Conservation (phyloP, 1,284 basidiomycete species). For the Anthracocystis setariae region DNA sequence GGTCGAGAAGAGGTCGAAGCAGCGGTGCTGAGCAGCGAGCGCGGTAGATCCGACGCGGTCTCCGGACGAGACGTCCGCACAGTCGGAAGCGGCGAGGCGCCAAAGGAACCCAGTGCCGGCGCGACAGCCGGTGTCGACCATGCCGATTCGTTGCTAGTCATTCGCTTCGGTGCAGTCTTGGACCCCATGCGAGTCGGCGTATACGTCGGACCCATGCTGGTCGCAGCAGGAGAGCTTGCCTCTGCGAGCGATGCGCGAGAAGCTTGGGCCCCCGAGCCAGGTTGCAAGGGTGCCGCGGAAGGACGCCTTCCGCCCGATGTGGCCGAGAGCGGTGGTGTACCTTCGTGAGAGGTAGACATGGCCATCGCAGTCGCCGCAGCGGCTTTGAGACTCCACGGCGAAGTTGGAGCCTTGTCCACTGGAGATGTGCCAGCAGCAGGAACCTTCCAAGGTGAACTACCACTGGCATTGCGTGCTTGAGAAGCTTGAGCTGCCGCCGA, state of each 20-base stretch:
- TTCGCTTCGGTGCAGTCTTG: slow-evolving; percentile 29
- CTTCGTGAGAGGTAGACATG: slow-evolving; percentile 29
- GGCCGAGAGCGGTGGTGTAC: slow-evolving; percentile 17
- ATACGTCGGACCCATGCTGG: slow-evolving; percentile 47
- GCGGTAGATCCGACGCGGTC: slow-evolving; percentile 22
- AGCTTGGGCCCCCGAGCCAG: slow-evolving; percentile 5
- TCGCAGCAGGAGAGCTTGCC: slow-evolving; percentile 15
- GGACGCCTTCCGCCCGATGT: slow-evolving; percentile 23
- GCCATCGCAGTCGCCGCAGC: slow-evolving; percentile 40
- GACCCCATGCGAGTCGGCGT: slow-evolving; percentile 42
- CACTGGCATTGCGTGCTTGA: slow-evolving; percentile 19
- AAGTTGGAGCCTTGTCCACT: slow-evolving; percentile 20
- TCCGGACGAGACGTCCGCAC: slow-evolving; percentile 8
- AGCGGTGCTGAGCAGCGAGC: slow-evolving; percentile 11
- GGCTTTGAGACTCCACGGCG: slow-evolving; percentile 39
- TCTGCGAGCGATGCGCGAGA: slow-evolving; percentile 19
- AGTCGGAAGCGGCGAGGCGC: slow-evolving; percentile 8
- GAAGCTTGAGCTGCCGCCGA: slow-evolving; percentile 13
- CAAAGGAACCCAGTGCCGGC: slow-evolving; percentile 15
- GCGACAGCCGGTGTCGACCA: slow-evolving; percentile 32
- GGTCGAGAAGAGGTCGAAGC: slow-evolving; percentile 12
- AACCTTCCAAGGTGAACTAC: slow-evolving; percentile 42
- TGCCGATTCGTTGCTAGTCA: slow-evolving; percentile 34
- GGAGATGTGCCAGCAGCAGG: slow-evolving; percentile 19
- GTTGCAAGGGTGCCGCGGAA: slow-evolving; percentile 34